A percentile compares a stretch with the other conserved stretches of the same genome.
Conservation (phyloP, 306 rosid genomes). For the Macrotyloma uniflorum region DNA sequence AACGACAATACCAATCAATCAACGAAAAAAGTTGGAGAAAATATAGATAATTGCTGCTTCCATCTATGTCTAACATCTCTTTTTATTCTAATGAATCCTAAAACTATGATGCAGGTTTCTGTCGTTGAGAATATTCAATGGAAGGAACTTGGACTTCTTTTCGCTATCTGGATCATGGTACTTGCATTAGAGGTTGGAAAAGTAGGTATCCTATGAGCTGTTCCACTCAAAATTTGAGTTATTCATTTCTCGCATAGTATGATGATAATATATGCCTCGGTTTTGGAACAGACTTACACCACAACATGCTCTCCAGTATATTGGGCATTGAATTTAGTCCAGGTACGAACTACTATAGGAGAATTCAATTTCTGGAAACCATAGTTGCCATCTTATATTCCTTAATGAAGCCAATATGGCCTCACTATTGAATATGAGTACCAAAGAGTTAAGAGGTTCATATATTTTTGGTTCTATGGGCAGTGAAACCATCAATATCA, state of each 20-base stretch:
- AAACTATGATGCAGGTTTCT: conserved; percentile 48
- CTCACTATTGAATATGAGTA: background rate
- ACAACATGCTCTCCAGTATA: conserved; percentile 55
- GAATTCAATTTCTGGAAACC: background rate
- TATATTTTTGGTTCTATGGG: background rate
- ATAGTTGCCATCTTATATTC: background rate
- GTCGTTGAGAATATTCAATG: conserved; percentile 48
- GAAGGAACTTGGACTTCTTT: conserved; percentile 63
- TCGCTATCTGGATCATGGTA: conserved; percentile 57
- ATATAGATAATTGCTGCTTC: background rate
- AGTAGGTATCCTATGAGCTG: conserved; percentile 17
- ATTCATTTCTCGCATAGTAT: conserved; percentile 1
- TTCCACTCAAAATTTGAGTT: conserved; percentile 4
- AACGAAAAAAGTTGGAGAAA: conserved; percentile 15
- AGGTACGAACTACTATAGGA: conserved; percentile 40
- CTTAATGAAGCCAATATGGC: background rate
- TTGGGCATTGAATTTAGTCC: conserved; percentile 61
- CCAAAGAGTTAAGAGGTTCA: background rate
- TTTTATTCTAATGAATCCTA: conserved; percentile 15
- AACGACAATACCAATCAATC: conserved; percentile 21
- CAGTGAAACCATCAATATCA: background rate
- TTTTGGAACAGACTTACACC: conserved; percentile 52
- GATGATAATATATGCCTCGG: background rate
- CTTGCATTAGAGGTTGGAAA: conserved; percentile 42
- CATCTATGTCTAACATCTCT: background rate